phyloP scores from a whole-genome alignment of 495 filamentous ascomycete species.

The Acidomyces sp. region DNA sequence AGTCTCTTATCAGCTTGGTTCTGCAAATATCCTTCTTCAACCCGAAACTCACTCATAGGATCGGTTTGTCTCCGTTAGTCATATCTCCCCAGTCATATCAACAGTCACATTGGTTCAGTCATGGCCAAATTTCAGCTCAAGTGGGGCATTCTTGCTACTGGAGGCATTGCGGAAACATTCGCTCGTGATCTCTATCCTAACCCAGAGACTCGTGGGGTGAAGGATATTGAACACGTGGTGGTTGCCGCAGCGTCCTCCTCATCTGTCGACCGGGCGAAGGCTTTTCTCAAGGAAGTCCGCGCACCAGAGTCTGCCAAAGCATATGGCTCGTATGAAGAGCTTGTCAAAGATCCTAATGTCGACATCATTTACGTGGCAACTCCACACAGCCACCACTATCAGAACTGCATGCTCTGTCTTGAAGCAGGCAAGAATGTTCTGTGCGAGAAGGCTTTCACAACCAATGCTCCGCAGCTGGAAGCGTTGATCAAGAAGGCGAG shows the following conservation, averaged over 20 bases:
- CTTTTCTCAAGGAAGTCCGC: conserved; percentile 56
- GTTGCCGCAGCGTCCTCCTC: conserved; percentile 73
- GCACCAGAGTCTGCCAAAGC: conserved; percentile 54
- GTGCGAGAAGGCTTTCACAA: conserved; percentile 88
- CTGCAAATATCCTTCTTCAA: too few relatives aligned
- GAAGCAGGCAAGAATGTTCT: conserved; percentile 79
- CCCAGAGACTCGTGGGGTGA: conserved; percentile 54
- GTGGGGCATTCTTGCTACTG: conserved; percentile 45
- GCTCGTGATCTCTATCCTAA: conserved; percentile 69
- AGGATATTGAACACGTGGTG: conserved; percentile 66
- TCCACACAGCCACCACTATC: conserved; percentile 91
- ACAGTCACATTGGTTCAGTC: neutral
- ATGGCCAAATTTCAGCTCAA: conserved; percentile 19
- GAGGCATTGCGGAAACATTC: conserved; percentile 68
- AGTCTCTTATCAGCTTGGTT: too few relatives aligned
- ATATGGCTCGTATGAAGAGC: conserved; percentile 68
- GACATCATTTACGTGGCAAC: conserved; percentile 91
- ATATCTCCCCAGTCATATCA: neutral
- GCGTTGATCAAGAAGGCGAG: conserved; percentile 57
- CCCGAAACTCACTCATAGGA: too few relatives aligned
- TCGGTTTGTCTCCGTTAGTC: too few relatives aligned
- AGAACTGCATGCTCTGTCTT: conserved; percentile 70
- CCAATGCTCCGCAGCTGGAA: conserved; percentile 69
- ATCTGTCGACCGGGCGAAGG: conserved; percentile 49
- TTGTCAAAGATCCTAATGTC: conserved; percentile 62